Percentiles rank a stretch among this genome's conserved stretches.
Evolutionary conservation across 345 rosid genomes (phyloP).

Genomic region (Acer saccharum): DNA sequence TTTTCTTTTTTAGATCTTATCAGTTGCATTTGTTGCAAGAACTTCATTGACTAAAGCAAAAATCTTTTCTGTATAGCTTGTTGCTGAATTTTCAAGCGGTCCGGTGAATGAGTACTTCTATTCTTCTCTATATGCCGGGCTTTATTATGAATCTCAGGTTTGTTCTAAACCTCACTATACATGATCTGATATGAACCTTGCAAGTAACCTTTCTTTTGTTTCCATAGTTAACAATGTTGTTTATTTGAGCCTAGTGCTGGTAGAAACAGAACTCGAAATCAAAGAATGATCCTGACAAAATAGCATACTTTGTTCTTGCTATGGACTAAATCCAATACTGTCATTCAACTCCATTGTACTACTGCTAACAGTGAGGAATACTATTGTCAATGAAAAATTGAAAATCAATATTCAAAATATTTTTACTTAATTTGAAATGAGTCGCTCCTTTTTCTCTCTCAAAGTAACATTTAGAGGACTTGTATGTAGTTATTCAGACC

Average conservation of each 20-base stretch:
- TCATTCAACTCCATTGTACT: too few species aligned
- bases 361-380: too few species aligned
- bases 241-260: background rate
- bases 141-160: constrained; percentile 87
- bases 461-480: too few species aligned
- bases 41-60: constrained; percentile 9
- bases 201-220: background rate
- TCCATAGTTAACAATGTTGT: background rate
- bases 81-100: constrained; percentile 54
- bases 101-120: constrained; percentile 61
- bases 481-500: too few species aligned
- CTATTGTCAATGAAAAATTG: too few species aligned
- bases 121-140: constrained; percentile 80
- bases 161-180: constrained; percentile 14
- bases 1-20: background rate
- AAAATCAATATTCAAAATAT: too few species aligned
- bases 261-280: background rate
- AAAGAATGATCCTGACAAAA: background rate
- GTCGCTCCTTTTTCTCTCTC: too few species aligned
- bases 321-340: background rate
- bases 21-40: background rate
- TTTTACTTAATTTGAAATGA: too few species aligned
- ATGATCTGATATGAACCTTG: constrained; percentile 3
- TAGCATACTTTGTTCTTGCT: too few species aligned
- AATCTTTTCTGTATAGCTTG: constrained; percentile 48